These are phyloP conservation scores for Fraxinus americana DNA, from an alignment of 257 asterid genomes.

Conservation along the genomic window DNA sequence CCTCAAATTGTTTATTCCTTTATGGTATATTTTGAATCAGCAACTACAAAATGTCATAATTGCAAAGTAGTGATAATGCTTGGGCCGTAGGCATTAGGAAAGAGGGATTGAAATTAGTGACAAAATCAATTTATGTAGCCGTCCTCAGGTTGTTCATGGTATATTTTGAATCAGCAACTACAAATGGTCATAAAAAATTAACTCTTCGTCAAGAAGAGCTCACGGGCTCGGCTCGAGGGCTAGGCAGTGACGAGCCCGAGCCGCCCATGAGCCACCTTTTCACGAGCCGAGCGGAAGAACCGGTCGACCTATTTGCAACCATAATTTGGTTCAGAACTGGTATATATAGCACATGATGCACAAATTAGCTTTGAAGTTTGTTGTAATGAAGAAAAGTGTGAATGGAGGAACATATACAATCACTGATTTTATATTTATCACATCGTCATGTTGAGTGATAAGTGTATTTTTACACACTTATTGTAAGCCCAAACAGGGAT, in stretches of 20 bases:
- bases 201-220: no score
- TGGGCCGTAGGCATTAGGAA: neutral
- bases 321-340: conserved; percentile 86
- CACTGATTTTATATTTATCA: neutral
- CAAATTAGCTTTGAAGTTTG: conserved; percentile 10
- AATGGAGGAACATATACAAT: conserved; percentile 1
- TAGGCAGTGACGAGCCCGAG: no score
- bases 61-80: neutral
- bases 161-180: neutral
- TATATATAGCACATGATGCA: conserved; percentile 63
- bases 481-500: no score
- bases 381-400: conserved; percentile 17
- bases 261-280: no score
- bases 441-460: conserved; percentile 3
- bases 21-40: neutral
- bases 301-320: conserved; percentile 39
- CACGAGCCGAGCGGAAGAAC: conserved; percentile 38
- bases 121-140: neutral
- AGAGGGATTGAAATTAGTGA: neutral
- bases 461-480: no score
- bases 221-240: no score
- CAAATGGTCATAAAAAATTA: neutral
- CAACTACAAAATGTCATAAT: neutral
- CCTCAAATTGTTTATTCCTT: neutral
- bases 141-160: neutral